Conservation (phyloP, 2,329 filamentous ascomycete species). For the Pseudopyrenochaeta lycopersici region DNA sequence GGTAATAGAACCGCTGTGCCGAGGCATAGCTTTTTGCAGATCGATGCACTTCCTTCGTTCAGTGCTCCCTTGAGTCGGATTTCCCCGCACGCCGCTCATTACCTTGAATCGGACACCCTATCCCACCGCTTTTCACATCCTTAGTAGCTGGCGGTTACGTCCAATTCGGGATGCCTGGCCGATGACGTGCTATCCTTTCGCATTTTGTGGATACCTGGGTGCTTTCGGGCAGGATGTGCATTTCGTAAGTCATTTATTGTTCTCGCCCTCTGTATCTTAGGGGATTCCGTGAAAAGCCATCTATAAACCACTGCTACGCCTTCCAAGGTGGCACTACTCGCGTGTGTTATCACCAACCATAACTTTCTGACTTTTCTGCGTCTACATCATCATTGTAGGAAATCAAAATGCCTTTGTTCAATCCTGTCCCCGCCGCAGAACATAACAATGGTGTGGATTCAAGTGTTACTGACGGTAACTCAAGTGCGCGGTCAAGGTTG, state of each 20-base stretch:
- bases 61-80: neutral
- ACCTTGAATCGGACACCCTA: neutral
- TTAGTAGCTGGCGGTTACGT: neutral
- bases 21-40: neutral
- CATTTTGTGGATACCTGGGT: neutral
- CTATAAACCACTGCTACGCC: neutral
- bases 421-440: conserved; percentile 20
- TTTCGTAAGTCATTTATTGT: conserved; percentile 8
- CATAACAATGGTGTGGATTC: conserved; percentile 9
- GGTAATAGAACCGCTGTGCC: conserved; percentile 18
- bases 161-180: conserved; percentile 10
- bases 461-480: conserved; percentile 29
- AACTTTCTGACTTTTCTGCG: neutral
- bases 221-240: neutral
- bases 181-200: conserved; percentile 32
- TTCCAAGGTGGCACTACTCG: neutral
- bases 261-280: conserved; percentile 10
- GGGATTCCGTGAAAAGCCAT: neutral
- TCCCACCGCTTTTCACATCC: neutral
- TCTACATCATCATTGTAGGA: neutral
- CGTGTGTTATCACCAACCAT: neutral
- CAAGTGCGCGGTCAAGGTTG: conserved; percentile 30
- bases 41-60: neutral
- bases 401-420: conserved; percentile 32
- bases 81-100: neutral